Conservation (phyloP, 2,329 filamentous ascomycete genomes). For the Xylariaceae sp. region DNA sequence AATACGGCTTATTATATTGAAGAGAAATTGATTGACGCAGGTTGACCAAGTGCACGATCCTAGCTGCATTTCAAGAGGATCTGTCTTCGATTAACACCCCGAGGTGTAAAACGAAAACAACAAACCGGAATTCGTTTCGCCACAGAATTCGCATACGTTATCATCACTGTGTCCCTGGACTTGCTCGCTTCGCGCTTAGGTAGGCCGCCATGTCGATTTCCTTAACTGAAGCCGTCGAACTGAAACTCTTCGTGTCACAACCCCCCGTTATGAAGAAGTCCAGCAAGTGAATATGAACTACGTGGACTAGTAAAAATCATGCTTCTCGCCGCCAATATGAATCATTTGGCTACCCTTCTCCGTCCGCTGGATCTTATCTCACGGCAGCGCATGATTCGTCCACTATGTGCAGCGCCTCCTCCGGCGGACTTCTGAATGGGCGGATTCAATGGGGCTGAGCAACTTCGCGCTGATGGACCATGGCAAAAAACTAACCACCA, state of each 20-base stretch:
- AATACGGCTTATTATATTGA: neutral
- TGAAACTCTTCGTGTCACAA: neutral
- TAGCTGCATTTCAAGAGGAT: neutral
- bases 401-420: neutral
- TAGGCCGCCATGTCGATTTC: neutral
- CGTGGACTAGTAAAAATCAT: constrained; percentile 3
- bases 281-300: no score
- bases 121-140: neutral
- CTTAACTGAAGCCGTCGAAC: neutral
- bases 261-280: neutral
- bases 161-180: neutral
- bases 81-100: neutral
- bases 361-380: constrained; percentile 1
- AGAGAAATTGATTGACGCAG: neutral
- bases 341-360: constrained; percentile 3
- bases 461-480: neutral
- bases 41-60: neutral
- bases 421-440: neutral
- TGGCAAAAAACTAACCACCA: constrained; percentile 13
- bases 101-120: neutral
- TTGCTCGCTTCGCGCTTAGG: neutral
- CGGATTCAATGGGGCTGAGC: constrained; percentile 15
- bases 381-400: constrained; percentile 10
- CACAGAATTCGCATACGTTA: neutral
- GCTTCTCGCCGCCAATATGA: neutral